Percentiles rank a stretch among this genome's conserved stretches.
These are phyloP conservation scores for Linaria vulgaris DNA, from an alignment of 257 asterid species.

Conservation along the genomic window DNA sequence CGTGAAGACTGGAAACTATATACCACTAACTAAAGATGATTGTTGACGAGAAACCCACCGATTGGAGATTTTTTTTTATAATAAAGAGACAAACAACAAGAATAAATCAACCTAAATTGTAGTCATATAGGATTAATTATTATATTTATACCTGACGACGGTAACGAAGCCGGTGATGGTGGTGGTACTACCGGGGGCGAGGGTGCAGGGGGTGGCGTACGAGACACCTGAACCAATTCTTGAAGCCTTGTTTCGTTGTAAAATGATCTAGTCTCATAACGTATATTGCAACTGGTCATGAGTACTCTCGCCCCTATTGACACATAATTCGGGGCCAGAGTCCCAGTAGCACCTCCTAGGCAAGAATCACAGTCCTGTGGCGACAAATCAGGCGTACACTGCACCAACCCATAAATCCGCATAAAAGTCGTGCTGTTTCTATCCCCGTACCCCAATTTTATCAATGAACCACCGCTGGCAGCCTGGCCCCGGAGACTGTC, in stretches of 20 bases:
- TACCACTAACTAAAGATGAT: too few species aligned
- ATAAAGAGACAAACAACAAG: too few species aligned
- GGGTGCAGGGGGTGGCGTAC: background rate
- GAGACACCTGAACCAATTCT: background rate
- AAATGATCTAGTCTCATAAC: background rate
- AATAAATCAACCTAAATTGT: too few species aligned
- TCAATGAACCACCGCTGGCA: constrained; percentile 10
- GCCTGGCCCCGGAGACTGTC: constrained; percentile 21
- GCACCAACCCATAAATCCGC: constrained; percentile 14
- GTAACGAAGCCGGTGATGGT: too few species aligned
- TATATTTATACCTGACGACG: background rate
- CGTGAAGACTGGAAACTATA: too few species aligned
- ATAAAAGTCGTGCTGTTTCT: background rate
- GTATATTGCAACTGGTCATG: constrained; percentile 15
- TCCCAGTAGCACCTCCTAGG: background rate
- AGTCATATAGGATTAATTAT: too few species aligned
- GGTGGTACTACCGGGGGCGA: background rate
- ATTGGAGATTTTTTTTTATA: too few species aligned
- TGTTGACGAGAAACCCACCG: too few species aligned
- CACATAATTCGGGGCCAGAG: background rate
- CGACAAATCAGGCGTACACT: constrained; percentile 25
- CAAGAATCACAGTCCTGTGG: constrained; percentile 11
- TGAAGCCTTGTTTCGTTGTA: constrained; percentile 19
- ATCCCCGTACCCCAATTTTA: constrained; percentile 18
- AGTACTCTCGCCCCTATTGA: background rate